Evolutionary conservation across 805 yeast species (phyloP).

Genomic region (Suhomyces xylopsoci): DNA sequence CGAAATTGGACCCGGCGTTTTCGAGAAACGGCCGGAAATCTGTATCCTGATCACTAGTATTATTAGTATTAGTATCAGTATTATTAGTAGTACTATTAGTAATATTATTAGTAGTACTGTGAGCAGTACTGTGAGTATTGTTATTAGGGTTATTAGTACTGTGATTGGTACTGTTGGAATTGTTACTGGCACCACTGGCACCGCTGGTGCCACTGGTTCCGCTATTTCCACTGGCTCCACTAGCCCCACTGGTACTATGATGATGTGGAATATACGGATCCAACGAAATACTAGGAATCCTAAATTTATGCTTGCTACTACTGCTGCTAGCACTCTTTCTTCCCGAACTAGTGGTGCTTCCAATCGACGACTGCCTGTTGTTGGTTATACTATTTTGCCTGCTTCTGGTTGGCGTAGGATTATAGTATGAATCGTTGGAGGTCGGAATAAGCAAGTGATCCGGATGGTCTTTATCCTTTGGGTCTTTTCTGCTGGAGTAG

Average conservation of each 20-base stretch:
- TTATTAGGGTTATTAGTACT: background rate
- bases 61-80: background rate
- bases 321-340: slow-evolving; percentile 17
- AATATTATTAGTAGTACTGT: background rate
- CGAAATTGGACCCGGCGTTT: slow-evolving; percentile 32
- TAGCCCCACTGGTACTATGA: background rate
- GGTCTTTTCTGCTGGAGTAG: slow-evolving; percentile 32
- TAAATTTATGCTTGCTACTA: slow-evolving; percentile 32
- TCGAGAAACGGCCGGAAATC: background rate
- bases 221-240: background rate
- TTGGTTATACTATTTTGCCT: slow-evolving; percentile 9
- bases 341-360: slow-evolving; percentile 2
- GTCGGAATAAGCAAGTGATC: background rate
- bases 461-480: slow-evolving; percentile 2
- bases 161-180: too few species aligned
- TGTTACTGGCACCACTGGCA: too few species aligned
- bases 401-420: background rate
- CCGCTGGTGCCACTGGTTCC: background rate
- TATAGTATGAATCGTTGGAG: background rate
- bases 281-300: slow-evolving; percentile 33
- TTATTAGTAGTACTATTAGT: background rate
- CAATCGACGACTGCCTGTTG: slow-evolving; percentile 8
- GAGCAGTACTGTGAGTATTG: background rate
- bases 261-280: slow-evolving; percentile 22
- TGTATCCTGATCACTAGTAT: background rate